Conservation (phyloP, 164 flowering plant species). For the Malania oleifera region DNA sequence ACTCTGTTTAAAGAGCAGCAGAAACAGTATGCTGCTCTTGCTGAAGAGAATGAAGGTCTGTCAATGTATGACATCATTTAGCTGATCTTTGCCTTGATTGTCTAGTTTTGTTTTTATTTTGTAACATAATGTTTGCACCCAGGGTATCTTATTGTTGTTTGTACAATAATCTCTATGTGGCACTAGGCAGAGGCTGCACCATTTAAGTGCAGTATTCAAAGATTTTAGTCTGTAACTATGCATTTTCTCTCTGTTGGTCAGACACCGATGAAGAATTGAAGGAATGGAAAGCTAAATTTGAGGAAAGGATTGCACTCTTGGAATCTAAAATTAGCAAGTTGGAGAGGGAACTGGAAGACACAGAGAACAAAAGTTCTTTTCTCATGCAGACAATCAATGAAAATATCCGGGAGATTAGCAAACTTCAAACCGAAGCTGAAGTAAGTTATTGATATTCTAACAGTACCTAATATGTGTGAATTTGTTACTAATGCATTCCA, state of each 20-base stretch:
- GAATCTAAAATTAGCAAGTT: conserved; percentile 53
- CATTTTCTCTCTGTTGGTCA: conserved; percentile 17
- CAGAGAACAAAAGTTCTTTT: conserved; percentile 30
- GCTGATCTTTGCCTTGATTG: too few species aligned
- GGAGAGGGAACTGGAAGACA: conserved; percentile 65
- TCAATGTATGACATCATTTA: too few species aligned
- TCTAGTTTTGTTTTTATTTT: too few species aligned
- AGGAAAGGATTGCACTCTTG: conserved; percentile 54
- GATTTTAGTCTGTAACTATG: not conserved
- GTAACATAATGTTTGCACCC: too few species aligned
- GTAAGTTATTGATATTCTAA: conserved; percentile 31
- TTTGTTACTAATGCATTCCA: not conserved
- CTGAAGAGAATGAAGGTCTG: conserved; percentile 5
- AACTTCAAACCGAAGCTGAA: conserved; percentile 80
- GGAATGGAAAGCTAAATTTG: conserved; percentile 90
- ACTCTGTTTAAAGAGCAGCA: conserved; percentile 4
- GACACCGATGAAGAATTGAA: conserved; percentile 90
- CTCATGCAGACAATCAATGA: conserved; percentile 29
- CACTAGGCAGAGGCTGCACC: too few species aligned
- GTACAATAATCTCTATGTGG: not conserved
- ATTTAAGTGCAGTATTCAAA: too few species aligned
- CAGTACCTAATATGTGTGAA: not conserved
- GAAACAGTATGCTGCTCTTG: conserved; percentile 4
- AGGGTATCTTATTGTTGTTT: too few species aligned
- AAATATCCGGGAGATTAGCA: conserved; percentile 53